phyloP scores from a whole-genome alignment of 768 basidiomycete species.

The Phylloporus scabripes region DNA sequence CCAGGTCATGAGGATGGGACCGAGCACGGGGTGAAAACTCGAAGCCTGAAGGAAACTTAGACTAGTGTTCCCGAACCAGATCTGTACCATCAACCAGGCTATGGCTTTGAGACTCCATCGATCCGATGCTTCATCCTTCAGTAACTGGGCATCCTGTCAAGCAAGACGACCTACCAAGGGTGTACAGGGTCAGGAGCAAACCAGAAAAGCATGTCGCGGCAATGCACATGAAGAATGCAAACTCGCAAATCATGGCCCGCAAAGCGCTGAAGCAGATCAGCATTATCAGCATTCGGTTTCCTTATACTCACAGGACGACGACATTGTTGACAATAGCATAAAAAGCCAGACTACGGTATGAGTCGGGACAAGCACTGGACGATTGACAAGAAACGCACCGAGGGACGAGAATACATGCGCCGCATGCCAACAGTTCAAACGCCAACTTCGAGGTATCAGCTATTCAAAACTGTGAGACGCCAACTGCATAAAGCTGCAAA shows the following conservation, averaged over 20 bases:
- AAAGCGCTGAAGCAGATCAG: slow-evolving; percentile 49
- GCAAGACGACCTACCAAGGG: slow-evolving; percentile 34
- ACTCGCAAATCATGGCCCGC: slow-evolving; percentile 77
- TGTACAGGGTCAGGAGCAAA: slow-evolving; percentile 51
- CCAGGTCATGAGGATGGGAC: slow-evolving; percentile 71
- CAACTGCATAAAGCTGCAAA: background rate
- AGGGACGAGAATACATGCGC: slow-evolving; percentile 81
- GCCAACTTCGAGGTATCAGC: slow-evolving; percentile 51
- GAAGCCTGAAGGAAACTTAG: slow-evolving; percentile 52
- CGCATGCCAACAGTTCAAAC: slow-evolving; percentile 81
- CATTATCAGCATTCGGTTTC: background rate
- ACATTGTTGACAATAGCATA: slow-evolving; percentile 77
- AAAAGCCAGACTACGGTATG: slow-evolving; percentile 58
- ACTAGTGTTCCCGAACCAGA: slow-evolving; percentile 80
- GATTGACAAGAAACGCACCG: slow-evolving; percentile 38
- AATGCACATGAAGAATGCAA: slow-evolving; percentile 72
- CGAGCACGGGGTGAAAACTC: slow-evolving; percentile 65
- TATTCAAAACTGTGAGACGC: slow-evolving; percentile 14
- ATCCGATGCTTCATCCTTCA: slow-evolving; percentile 26
- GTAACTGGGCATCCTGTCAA: slow-evolving; percentile 18
- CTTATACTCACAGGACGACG: slow-evolving; percentile 57
- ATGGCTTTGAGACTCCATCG: slow-evolving; percentile 42
- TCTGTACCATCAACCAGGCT: slow-evolving; percentile 80
- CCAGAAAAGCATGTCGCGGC: slow-evolving; percentile 81
- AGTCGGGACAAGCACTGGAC: background rate